Percentiles rank a stretch among this genome's conserved stretches.
phyloP scores from a whole-genome alignment of 371 early-diverging fungal genomes.

The Haplosporangium sp. region DNA sequence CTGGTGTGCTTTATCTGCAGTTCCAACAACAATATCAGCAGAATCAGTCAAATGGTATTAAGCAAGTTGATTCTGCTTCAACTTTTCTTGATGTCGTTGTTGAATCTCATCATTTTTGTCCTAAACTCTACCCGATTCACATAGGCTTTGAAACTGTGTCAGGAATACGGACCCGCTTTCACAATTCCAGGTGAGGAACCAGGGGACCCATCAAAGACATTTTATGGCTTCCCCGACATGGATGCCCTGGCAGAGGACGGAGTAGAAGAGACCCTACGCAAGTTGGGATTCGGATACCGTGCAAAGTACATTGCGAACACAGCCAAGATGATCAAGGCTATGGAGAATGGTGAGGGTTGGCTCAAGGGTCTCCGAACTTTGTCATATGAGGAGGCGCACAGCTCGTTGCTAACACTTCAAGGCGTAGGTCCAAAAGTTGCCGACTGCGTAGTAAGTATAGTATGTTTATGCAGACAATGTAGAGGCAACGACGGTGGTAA shows the following conservation, averaged over 20 bases:
- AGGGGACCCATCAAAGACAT: slow-evolving; percentile 45
- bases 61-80: slow-evolving; percentile 12
- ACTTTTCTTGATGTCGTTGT: neutral
- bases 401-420: slow-evolving; percentile 71
- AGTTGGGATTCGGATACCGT: slow-evolving; percentile 95
- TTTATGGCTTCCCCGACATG: slow-evolving; percentile 81
- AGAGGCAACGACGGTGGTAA: too few relatives aligned
- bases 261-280: slow-evolving; percentile 75
- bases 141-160: slow-evolving; percentile 76
- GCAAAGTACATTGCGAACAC: slow-evolving; percentile 89
- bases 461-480: neutral
- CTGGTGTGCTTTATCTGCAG: slow-evolving; percentile 96
- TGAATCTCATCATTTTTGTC: neutral
- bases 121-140: neutral
- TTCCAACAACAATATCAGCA: slow-evolving; percentile 94
- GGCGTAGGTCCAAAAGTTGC: slow-evolving; percentile 97
- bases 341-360: slow-evolving; percentile 69
- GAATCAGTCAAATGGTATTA: slow-evolving; percentile 92
- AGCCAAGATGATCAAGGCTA: slow-evolving; percentile 61
- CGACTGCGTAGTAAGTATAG: slow-evolving; percentile 88
- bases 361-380: slow-evolving; percentile 65
- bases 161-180: slow-evolving; percentile 70
- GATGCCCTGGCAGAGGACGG: slow-evolving; percentile 60
- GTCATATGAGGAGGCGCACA: slow-evolving; percentile 69
- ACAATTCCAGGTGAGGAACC: slow-evolving; percentile 56